Evolutionary conservation across 1,139 yeast species (phyloP), one percentile per base, ranked within the genome.

Genomic region (Blastobotrys malaysiensis): DNA sequence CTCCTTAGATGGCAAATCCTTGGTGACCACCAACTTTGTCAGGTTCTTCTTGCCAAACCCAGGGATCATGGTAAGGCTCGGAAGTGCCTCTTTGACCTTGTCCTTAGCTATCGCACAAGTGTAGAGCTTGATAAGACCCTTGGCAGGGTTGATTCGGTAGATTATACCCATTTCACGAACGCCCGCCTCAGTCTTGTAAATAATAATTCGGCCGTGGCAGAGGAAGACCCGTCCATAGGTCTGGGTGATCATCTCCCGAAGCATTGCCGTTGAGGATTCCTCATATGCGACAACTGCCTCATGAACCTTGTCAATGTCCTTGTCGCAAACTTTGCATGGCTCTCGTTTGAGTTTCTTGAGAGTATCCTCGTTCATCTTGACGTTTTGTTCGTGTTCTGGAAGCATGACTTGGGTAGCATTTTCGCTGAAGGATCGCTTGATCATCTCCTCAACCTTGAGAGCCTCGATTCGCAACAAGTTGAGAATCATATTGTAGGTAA

Each of bases 401-500:
- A 90, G 73, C 63, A 91, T 72, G 0, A 89, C 83, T 66, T 93
- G 98, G 1, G 93, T 79, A 0, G 91, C 79, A 65, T 93, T 91
- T 68, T 93, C 99, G 72, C 96, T 83, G 69, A 93, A 93, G 0
- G 97, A 89, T 61, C 95, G 88, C 66, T 91, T 91, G 61, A 93
- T 91, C 97, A 93, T 93, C 68, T 95, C 99, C 67, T 93, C 99
- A 14, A 95, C 98, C 64, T 86, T 81, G 57, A 93, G 74, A 0
- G 99, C 98, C 67, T 93, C 99, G 55, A 93, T 90, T 67, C 99
- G 81, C 61, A 95, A 75, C 61, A 93, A 75, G 65, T 93, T 93
- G 69, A 93, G 77, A 62, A 93, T 93, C 99, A 95, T 95, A 64
- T 88, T 91, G 70, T 93, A 93, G 0, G 99, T 93, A 67, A 93